Evolutionary conservation across 805 yeast genomes (phyloP).

Genomic region (Scheffersomyces ergatensis): DNA sequence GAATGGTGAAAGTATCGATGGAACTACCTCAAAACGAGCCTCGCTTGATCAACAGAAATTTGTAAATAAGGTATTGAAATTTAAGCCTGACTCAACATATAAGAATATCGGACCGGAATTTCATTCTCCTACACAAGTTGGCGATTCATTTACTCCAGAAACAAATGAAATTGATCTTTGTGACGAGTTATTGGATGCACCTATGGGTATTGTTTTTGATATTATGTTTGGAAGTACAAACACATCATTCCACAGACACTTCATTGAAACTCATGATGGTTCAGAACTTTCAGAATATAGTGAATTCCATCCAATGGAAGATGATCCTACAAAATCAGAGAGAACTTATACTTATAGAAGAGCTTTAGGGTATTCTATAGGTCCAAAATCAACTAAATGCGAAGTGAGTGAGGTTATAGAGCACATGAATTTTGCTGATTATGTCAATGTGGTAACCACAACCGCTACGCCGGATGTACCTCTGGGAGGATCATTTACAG

Average conservation of each 20-base stretch:
- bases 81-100: slow-evolving; percentile 38
- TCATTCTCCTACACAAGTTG: slow-evolving; percentile 57
- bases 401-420: slow-evolving; percentile 59
- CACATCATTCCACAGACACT: slow-evolving; percentile 33
- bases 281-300: slow-evolving; percentile 41
- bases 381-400: slow-evolving; percentile 90
- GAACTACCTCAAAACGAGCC: background rate
- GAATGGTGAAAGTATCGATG: background rate
- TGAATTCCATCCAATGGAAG: slow-evolving; percentile 28
- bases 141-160: slow-evolving; percentile 16
- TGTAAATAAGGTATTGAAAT: slow-evolving; percentile 24
- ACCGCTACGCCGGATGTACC: slow-evolving; percentile 94
- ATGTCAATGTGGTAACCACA: slow-evolving; percentile 58
- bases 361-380: slow-evolving; percentile 76
- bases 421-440: slow-evolving; percentile 49
- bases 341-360: slow-evolving; percentile 68
- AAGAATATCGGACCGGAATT: slow-evolving; percentile 61
- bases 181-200: slow-evolving; percentile 57
- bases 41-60: slow-evolving; percentile 1
- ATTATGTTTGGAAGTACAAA: slow-evolving; percentile 65
- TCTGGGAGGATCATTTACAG: slow-evolving; percentile 78
- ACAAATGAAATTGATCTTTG: slow-evolving; percentile 45
- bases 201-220: slow-evolving; percentile 73
- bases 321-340: slow-evolving; percentile 38
- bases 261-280: slow-evolving; percentile 46